A percentile compares a stretch with the other conserved stretches of the same genome.
phyloP scores from a whole-genome alignment of 2,329 filamentous ascomycete genomes.

The Balansia obtecta region DNA sequence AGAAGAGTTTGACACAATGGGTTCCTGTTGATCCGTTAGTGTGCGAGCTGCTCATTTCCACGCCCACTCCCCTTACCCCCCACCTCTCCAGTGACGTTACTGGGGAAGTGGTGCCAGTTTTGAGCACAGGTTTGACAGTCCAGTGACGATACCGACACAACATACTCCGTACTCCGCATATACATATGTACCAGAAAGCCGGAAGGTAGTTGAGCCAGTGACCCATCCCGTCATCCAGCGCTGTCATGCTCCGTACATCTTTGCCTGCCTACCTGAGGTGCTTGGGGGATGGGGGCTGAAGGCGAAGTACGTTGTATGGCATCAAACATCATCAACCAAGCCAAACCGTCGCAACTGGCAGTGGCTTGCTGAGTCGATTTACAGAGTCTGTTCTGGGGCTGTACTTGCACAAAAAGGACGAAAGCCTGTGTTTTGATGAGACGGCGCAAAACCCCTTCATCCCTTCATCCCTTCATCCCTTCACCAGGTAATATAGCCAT shows the following conservation, averaged over 20 bases:
- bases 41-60: slow-evolving; percentile 2
- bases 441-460: neutral
- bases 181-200: no score
- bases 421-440: neutral
- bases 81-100: slow-evolving; percentile 3
- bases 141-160: neutral
- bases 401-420: neutral
- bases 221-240: neutral
- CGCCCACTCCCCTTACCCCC: slow-evolving; percentile 3
- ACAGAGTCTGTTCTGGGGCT: neutral
- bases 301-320: neutral
- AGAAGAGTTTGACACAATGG: slow-evolving; percentile 6
- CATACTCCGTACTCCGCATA: no score
- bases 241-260: neutral
- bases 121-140: slow-evolving; percentile 1
- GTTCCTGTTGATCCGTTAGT: slow-evolving; percentile 3
- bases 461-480: neutral
- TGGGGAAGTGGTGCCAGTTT: slow-evolving; percentile 4
- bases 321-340: slow-evolving; percentile 1
- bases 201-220: no score
- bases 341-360: slow-evolving; percentile 6
- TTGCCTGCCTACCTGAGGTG: neutral
- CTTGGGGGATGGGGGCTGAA: slow-evolving; percentile 5
- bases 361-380: neutral
- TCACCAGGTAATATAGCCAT: neutral